Base-by-base conservation (phyloP, 306 rosid species). In the Rosa multiflora region DNA sequence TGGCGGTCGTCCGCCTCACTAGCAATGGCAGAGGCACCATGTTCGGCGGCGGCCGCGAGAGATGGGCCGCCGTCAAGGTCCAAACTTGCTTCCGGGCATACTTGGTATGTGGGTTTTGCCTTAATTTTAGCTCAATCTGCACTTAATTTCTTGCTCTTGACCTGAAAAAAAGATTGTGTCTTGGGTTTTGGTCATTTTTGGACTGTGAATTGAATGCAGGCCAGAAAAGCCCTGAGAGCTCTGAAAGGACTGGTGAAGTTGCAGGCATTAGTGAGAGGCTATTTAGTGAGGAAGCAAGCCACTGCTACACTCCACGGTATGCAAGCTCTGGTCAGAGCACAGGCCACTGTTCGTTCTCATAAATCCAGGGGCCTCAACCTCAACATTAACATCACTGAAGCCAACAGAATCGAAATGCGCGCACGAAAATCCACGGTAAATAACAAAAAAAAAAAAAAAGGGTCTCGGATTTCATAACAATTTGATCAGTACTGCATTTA, bases 261-360 rank as follows among this genome's bases (percentile, higher is more conserved):
- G 61, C 98, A 94, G 79, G 98, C 97, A 56, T 87, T 90, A 26
- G 93, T 94, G 20, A 92, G 97, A 86, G 98, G 98, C 8, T 92
- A 85, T 83, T 80, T 94, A 81, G 97, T 92, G 79, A 85, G 98
- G 67, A 92, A 90, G 79, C 93, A 92, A 44, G 96, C 97, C n/a
- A 78, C 94, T 18, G 96, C 88, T 46, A 92, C 98, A 11, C 79
- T 94, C 67, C 89, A 79, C 48, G 48, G 98, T 84, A 94, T 92
- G 98, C 94, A 92, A 76, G 98, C 97, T 73, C 85, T 94, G 39
- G 71, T 92, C 59, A 88, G 97, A 90, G 97, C 96, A 61, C 98
- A 94, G 81, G 89, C 91, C 58, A 89, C 89, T 18, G 87, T 94
- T 78, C 83, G 91, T 21, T 88, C 89, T 58, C 97, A 90, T 43